A percentile compares a stretch with the other conserved stretches of the same genome.
phyloP scores from a whole-genome alignment of 2,329 filamentous ascomycete species.

The Fonsecaea erecta region DNA sequence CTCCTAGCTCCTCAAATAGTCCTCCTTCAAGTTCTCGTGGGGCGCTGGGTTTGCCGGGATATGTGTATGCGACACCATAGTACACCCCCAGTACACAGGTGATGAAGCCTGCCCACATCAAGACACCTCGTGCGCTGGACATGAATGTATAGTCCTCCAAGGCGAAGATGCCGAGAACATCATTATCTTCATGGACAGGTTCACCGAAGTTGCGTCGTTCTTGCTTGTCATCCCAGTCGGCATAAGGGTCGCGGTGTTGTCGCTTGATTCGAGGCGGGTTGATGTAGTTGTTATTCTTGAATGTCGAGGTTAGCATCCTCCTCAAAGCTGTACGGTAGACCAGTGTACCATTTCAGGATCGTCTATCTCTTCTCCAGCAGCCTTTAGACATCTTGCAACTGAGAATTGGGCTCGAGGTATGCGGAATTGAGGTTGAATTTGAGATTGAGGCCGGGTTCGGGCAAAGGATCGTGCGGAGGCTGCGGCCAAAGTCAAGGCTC shows the following conservation, averaged over 20 bases:
- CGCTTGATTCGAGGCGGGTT: conserved; percentile 72
- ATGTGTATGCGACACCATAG: conserved; percentile 70
- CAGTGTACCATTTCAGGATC: conserved; percentile 51
- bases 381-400: conserved; percentile 44
- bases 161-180: conserved; percentile 86
- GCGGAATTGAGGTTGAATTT: conserved; percentile 22
- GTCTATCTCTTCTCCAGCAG: conserved; percentile 44
- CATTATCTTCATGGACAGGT: conserved; percentile 94
- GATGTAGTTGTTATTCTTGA: conserved; percentile 54
- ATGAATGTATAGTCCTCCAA: conserved; percentile 88
- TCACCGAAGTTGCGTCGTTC: conserved; percentile 97
- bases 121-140: conserved; percentile 69
- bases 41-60: conserved; percentile 72
- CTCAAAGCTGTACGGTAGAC: conserved; percentile 3
- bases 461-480: conserved; percentile 40
- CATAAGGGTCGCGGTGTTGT: conserved; percentile 89
- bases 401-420: conserved; percentile 49
- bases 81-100: conserved; percentile 65
- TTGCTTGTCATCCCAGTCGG: conserved; percentile 95
- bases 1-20: conserved; percentile 75
- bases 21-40: conserved; percentile 72
- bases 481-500: conserved; percentile 45
- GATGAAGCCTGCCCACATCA: conserved; percentile 72
- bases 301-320: conserved; percentile 24
- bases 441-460: conserved; percentile 14